Percentiles rank a stretch among this genome's conserved stretches.
These are phyloP conservation scores for Madurella mycetomatis DNA, from an alignment of 2,329 filamentous ascomycete species.

Conservation along the genomic window DNA sequence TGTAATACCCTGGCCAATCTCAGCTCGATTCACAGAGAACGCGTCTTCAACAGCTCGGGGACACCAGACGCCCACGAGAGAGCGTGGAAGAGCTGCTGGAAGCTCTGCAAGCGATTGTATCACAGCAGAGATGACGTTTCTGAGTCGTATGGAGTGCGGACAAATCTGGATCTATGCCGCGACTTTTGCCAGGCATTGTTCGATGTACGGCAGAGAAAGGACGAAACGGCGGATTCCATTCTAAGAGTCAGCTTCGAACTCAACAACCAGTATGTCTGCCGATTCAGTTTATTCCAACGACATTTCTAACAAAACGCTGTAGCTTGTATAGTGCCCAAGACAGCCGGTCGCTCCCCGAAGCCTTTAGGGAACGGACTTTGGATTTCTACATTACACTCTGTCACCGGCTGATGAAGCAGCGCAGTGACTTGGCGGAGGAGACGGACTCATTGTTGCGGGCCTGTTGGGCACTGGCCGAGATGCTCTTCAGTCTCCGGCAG, in stretches of 20 bases:
- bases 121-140: conserved; percentile 69
- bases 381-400: conserved; percentile 95
- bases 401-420: conserved; percentile 93
- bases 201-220: conserved; percentile 72
- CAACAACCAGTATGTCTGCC: conserved; percentile 69
- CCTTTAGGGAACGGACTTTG: conserved; percentile 81
- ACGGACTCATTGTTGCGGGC: conserved; percentile 79
- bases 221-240: conserved; percentile 79
- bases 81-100: conserved; percentile 93
- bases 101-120: conserved; percentile 84
- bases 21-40: conserved; percentile 76
- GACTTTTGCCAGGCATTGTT: conserved; percentile 92
- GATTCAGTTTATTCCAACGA: not conserved
- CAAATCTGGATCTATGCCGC: conserved; percentile 79
- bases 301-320: conserved; percentile 25
- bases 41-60: conserved; percentile 71
- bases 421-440: conserved; percentile 70
- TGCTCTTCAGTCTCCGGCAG: conserved; percentile 86
- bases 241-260: conserved; percentile 90
- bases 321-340: conserved; percentile 88
- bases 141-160: conserved; percentile 61
- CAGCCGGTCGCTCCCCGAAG: conserved; percentile 69
- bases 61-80: conserved; percentile 76
- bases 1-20: conserved; percentile 86
- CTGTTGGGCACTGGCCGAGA: conserved; percentile 87